These are phyloP conservation scores for Zymoseptoria crescenta DNA, from an alignment of 2,329 filamentous ascomycete genomes.

Conservation along the genomic window DNA sequence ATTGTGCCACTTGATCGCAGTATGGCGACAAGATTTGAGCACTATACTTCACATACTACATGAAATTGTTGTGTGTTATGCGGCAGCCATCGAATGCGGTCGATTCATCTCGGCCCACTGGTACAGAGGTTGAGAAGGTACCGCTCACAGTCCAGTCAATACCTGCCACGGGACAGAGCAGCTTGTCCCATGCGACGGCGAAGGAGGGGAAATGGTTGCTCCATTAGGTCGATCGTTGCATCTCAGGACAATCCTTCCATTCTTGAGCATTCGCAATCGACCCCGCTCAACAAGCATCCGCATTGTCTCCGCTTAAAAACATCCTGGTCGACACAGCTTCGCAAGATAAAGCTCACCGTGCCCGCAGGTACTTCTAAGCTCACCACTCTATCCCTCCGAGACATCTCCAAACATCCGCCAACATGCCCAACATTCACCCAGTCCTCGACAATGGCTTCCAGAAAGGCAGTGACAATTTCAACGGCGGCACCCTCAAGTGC, in stretches of 20 bases:
- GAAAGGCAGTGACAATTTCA: constrained; percentile 47
- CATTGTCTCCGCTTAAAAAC: background rate
- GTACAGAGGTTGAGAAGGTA: background rate
- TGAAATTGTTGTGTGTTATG: background rate
- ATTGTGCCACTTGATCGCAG: background rate
- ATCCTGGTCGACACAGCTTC: background rate
- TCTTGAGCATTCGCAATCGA: background rate
- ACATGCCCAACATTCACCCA: constrained; percentile 44
- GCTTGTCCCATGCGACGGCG: background rate
- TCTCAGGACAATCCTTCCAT: background rate
- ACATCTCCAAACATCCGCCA: background rate
- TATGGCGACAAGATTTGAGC: background rate
- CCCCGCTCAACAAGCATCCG: background rate
- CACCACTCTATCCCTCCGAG: background rate
- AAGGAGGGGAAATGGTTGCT: background rate
- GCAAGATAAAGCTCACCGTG: background rate
- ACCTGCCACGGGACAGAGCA: background rate
- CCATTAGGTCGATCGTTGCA: background rate
- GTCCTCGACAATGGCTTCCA: constrained; percentile 54
- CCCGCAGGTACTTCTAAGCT: background rate
- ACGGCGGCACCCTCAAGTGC: constrained; percentile 56
- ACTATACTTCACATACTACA: background rate
- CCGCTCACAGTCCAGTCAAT: background rate
- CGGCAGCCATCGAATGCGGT: background rate
- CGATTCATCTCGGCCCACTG: background rate